Conservation (phyloP, 345 rosid species). For the Clausena lansium region DNA sequence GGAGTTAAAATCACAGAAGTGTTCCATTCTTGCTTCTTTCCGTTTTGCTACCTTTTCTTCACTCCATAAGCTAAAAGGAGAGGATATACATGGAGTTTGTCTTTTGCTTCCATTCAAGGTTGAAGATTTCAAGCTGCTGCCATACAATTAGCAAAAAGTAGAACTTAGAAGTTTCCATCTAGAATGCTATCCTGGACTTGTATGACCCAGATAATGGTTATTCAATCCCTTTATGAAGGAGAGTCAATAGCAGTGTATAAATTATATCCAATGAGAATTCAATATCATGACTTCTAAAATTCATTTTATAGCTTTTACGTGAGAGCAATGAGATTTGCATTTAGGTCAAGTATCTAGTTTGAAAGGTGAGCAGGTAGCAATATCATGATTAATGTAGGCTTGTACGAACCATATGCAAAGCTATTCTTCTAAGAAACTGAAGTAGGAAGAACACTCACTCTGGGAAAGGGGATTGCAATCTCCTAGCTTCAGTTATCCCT, state of each 20-base stretch:
- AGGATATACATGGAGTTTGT: constrained; percentile 35
- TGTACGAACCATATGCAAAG: not conserved
- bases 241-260: not conserved
- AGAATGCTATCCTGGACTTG: constrained; percentile 1
- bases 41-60: constrained; percentile 82
- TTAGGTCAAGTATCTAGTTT: not conserved
- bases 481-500: constrained; percentile 28
- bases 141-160: constrained; percentile 7
- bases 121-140: constrained; percentile 44
- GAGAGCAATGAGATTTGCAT: not conserved
- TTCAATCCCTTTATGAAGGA: not conserved
- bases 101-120: constrained; percentile 40
- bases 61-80: constrained; percentile 73
- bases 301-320: not conserved
- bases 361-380: not conserved
- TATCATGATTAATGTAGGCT: not conserved
- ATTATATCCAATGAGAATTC: not conserved
- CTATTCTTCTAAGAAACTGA: not conserved
- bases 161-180: constrained; percentile 11
- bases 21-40: constrained; percentile 58
- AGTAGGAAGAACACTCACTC: constrained; percentile 34
- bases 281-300: not conserved
- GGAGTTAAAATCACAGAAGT: not conserved
- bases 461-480: constrained; percentile 24
- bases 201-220: not conserved